Evolutionary conservation across 257 asterid species (phyloP).

Genomic region (Dorcoceras hygrometricum): DNA sequence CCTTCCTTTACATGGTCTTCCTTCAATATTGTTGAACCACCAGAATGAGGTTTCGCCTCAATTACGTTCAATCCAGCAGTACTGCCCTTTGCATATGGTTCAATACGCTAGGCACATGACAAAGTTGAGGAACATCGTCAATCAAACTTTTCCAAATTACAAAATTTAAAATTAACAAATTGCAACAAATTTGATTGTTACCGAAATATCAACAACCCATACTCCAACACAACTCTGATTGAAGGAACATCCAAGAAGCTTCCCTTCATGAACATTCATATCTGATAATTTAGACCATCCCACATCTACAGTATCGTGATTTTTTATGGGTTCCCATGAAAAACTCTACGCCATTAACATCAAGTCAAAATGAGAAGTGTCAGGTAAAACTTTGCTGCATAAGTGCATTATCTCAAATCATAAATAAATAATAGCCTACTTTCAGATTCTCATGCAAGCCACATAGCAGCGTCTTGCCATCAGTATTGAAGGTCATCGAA

Average conservation of each 20-base stretch:
- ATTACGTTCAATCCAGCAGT: slow-evolving; percentile 49
- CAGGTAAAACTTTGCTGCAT: slow-evolving; percentile 3
- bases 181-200: slow-evolving; percentile 28
- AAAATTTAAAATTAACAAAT: slow-evolving; percentile 21
- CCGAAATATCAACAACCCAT: slow-evolving; percentile 99
- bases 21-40: slow-evolving; percentile 50
- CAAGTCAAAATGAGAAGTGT: slow-evolving; percentile 16
- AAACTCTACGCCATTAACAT: slow-evolving; percentile 49
- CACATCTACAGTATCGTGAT: slow-evolving; percentile 90
- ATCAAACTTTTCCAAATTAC: slow-evolving; percentile 24
- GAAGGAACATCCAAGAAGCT: slow-evolving; percentile 97
- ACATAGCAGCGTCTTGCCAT: slow-evolving; percentile 95
- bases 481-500: slow-evolving; percentile 93
- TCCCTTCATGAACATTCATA: slow-evolving; percentile 97
- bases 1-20: slow-evolving; percentile 59
- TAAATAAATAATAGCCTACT: slow-evolving; percentile 43
- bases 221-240: slow-evolving; percentile 99
- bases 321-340: slow-evolving; percentile 98
- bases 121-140: slow-evolving; percentile 27
- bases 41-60: slow-evolving; percentile 60
- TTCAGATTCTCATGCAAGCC: slow-evolving; percentile 96
- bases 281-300: slow-evolving; percentile 99
- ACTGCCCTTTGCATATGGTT: slow-evolving; percentile 74
- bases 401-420: slow-evolving; percentile 17
- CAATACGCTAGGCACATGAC: slow-evolving; percentile 66